phyloP scores from a whole-genome alignment of 306 rosid genomes.

The Lithocarpus polystachyus region DNA sequence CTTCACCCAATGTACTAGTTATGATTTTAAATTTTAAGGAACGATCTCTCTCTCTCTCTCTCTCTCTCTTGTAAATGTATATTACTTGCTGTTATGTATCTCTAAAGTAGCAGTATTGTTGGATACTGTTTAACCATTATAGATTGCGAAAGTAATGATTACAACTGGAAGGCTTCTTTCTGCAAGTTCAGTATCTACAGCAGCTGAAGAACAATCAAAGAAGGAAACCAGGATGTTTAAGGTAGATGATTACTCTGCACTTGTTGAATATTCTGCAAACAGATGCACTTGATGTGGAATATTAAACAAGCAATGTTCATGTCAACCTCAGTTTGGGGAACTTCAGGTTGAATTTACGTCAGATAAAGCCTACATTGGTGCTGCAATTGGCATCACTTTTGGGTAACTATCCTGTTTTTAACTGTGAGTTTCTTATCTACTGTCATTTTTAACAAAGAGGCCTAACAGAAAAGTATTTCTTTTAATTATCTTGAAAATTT shows the following conservation, averaged over 20 bases:
- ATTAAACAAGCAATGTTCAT: conserved; percentile 24
- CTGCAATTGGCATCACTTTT: conserved; percentile 55
- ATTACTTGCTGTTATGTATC: conserved; percentile 1
- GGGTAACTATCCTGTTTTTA: conserved; percentile 47
- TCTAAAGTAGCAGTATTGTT: conserved; percentile 23
- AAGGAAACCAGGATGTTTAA: conserved; percentile 60
- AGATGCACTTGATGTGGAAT: conserved; percentile 4
- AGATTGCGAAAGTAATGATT: conserved; percentile 79
- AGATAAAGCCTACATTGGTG: conserved; percentile 72
- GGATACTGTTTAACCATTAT: conserved; percentile 30
- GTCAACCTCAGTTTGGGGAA: conserved; percentile 74
- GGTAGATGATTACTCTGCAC: conserved; percentile 42
- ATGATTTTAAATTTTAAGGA: neutral
- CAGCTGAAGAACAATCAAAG: conserved; percentile 46
- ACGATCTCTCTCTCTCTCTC: neutral
- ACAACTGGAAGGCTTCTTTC: conserved; percentile 66
- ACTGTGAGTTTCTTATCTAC: neutral
- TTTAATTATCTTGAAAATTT: conserved; percentile 7
- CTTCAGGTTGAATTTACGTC: conserved; percentile 84
- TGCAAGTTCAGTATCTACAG: conserved; percentile 44
- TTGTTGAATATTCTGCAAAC: conserved; percentile 13
- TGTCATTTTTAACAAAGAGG: conserved; percentile 5
- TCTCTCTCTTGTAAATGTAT: neutral
- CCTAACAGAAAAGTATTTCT: conserved; percentile 5
- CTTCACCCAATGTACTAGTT: neutral